Evolutionary conservation across 2,329 filamentous ascomycete genomes (phyloP), one percentile per base, ranked within the genome.

Genomic region (Dactylonectria macrodidyma): DNA sequence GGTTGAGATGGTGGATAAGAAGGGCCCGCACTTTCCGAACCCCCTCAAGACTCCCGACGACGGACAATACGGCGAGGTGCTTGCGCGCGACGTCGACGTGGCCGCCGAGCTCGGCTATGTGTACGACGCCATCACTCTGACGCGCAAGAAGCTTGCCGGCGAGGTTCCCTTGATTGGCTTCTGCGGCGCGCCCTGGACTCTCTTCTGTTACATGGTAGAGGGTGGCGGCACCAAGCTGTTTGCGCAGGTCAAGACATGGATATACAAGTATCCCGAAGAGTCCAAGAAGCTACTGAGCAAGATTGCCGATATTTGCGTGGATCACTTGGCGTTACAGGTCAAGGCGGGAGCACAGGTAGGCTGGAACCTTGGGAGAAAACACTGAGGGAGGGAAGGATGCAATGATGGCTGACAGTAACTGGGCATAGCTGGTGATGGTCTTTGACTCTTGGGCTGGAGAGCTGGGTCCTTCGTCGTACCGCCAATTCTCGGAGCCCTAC

Each of bases 381-480:
- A 33, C 10, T 14, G 33, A 14, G 34, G n/a, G 22, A n/a, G 14
- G 36, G 10, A 10, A 47, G 30, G 47, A 38, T 19, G 11, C 11
- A 38, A 5, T n/a, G 16, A 60, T 52, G 22, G 46, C 44, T 30
- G 47, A 41, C 33, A 33, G 12, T 26, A 52, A 24, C 10, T 33
- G 9, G 24, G 19, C 26, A 19, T 68, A 93, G 91, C 89, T 98
- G 79, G 86, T 98, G 33, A 96, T 98, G 87, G 94, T 99, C 12
- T 99, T 99, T 78, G 96, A 99, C 80, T 98, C 95, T 0, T 99
- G 96, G 95, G 96, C 96, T 2, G 95, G 95, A 48, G 96, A 99
- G 83, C 87, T 99, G 52, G 95, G 93, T 9, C 95, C 96, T 1
- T 83, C 89, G 7, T 90, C 93, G 1, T 99, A 98, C 85, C 91